phyloP scores from a whole-genome alignment of 352 stramenopile species.

The Globisporangium ultimum region DNA sequence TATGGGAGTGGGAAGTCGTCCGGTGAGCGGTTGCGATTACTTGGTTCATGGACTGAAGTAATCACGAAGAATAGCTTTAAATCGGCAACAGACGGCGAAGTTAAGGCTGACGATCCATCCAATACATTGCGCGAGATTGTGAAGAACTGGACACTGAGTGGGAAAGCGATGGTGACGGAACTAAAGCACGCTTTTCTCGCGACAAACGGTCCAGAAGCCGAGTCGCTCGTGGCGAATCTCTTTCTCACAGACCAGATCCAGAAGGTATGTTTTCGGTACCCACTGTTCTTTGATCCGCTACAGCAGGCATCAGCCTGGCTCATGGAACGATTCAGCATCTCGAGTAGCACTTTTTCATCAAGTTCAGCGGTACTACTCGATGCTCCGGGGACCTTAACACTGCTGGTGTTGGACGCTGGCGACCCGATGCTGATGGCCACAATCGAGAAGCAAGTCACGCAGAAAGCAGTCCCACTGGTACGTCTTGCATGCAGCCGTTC shows the following conservation, averaged over 20 bases:
- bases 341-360: constrained; percentile 1
- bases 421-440: constrained; percentile 30
- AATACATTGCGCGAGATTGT: constrained; percentile 11
- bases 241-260: constrained; percentile 48
- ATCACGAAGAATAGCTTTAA: constrained; percentile 6
- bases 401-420: constrained; percentile 38
- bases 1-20: constrained; percentile 27
- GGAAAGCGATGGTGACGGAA: constrained; percentile 17
- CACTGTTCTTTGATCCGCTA: constrained; percentile 54
- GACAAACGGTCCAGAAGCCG: constrained; percentile 12
- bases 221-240: constrained; percentile 35
- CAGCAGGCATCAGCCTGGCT: constrained; percentile 31
- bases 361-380: background rate
- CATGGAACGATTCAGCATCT: constrained; percentile 22
- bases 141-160: constrained; percentile 29
- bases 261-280: constrained; percentile 40
- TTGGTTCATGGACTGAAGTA: constrained; percentile 19
- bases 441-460: constrained; percentile 43
- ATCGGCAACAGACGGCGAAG: constrained; percentile 3
- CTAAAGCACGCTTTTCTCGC: constrained; percentile 35
- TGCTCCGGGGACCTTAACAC: background rate
- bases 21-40: constrained; percentile 19
- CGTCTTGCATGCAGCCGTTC: background rate
- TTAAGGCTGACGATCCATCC: constrained; percentile 8
- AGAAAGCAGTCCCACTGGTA: constrained; percentile 24